These are phyloP conservation scores for Kandelia obovata DNA, from an alignment of 345 rosid genomes.

Conservation along the genomic window DNA sequence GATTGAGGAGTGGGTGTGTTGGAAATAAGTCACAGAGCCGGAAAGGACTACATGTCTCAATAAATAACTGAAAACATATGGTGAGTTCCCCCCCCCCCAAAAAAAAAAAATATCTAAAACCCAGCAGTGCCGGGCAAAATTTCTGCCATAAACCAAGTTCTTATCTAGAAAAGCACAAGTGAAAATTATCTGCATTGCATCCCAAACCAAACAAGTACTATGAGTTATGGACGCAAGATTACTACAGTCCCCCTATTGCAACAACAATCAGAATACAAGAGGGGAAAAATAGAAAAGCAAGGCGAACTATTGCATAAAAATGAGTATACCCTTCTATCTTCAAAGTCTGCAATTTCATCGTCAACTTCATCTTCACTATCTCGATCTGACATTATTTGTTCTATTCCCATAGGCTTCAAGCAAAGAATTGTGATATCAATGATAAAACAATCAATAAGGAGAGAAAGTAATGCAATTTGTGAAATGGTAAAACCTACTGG, in stretches of 20 bases:
- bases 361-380: slow-evolving; percentile 99
- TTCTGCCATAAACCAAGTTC: too few species aligned
- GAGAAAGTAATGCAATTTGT: not conserved
- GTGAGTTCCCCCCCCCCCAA: too few species aligned
- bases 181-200: too few species aligned
- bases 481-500: not conserved
- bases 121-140: too few species aligned
- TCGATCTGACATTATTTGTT: slow-evolving; percentile 84
- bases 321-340: slow-evolving; percentile 85
- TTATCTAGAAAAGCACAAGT: too few species aligned
- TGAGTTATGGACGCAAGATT: not conserved
- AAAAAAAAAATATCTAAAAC: too few species aligned
- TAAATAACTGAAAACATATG: too few species aligned
- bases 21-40: too few species aligned
- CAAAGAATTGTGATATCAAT: not conserved
- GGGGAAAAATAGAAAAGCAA: slow-evolving; percentile 3
- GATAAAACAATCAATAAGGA: not conserved
- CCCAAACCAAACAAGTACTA: not conserved
- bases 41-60: too few species aligned
- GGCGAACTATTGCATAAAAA: not conserved
- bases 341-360: slow-evolving; percentile 97
- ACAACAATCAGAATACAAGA: not conserved
- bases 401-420: slow-evolving; percentile 80
- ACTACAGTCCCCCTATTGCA: not conserved
- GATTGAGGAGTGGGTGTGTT: too few species aligned